These are phyloP conservation scores for Cryptosporidium viatorum DNA, from an alignment of 169 alveolate genomes.

Conservation along the genomic window DNA sequence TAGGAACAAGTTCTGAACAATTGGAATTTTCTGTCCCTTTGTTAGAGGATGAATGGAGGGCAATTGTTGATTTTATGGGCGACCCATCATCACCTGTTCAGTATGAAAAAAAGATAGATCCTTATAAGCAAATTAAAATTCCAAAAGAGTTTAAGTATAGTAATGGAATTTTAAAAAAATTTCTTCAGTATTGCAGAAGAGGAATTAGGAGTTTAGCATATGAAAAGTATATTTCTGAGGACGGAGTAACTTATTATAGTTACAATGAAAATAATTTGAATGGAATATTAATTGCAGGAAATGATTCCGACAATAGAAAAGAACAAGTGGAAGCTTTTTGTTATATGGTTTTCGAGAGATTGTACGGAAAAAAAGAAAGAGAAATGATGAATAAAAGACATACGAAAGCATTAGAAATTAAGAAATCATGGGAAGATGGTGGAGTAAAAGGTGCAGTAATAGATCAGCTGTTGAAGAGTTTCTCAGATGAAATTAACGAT, in stretches of 20 bases:
- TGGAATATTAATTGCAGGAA: slow-evolving; percentile 52
- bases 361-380: slow-evolving; percentile 36
- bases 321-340: slow-evolving; percentile 69
- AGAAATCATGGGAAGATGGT: slow-evolving; percentile 71
- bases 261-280: slow-evolving; percentile 51
- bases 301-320: slow-evolving; percentile 59
- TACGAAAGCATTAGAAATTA: slow-evolving; percentile 1
- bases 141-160: slow-evolving; percentile 64
- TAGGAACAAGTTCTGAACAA: background rate
- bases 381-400: slow-evolving; percentile 45
- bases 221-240: slow-evolving; percentile 60
- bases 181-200: slow-evolving; percentile 61
- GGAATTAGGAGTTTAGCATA: slow-evolving; percentile 69
- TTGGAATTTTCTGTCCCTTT: slow-evolving; percentile 15
- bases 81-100: slow-evolving; percentile 64
- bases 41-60: slow-evolving; percentile 72
- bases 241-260: slow-evolving; percentile 52
- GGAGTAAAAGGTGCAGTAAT: slow-evolving; percentile 45
- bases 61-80: slow-evolving; percentile 50
- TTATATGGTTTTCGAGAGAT: slow-evolving; percentile 52
- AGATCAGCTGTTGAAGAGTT: slow-evolving; percentile 32
- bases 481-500: slow-evolving; percentile 60
- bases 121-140: slow-evolving; percentile 1
- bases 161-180: slow-evolving; percentile 49
- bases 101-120: background rate